phyloP scores from a whole-genome alignment of 2,329 filamentous ascomycete species.

The Verticillium longisporum region DNA sequence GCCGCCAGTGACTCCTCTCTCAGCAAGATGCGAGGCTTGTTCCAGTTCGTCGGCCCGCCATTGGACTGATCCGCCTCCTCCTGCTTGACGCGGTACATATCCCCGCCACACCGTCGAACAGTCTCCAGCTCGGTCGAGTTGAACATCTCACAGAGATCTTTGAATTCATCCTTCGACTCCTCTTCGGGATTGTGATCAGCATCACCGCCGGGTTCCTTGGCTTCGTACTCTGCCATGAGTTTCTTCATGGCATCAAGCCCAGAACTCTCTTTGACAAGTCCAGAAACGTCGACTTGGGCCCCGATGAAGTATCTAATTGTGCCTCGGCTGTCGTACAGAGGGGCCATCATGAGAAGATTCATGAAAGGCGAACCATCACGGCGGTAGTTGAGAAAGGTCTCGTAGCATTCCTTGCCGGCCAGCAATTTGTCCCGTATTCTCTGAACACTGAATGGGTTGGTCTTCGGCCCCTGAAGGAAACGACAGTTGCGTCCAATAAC shows the following conservation, averaged over 20 bases:
- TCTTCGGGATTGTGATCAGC: conserved; percentile 7
- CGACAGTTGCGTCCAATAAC: conserved; percentile 71
- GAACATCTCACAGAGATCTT: conserved; percentile 62
- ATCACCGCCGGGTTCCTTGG: conserved; percentile 18
- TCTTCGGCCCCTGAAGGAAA: conserved; percentile 70
- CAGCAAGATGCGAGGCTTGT: conserved; percentile 32
- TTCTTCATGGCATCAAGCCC: conserved; percentile 56
- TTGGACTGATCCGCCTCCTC: conserved; percentile 25
- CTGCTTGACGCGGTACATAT: conserved; percentile 46
- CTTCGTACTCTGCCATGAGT: conserved; percentile 30
- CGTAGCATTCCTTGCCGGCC: conserved; percentile 62
- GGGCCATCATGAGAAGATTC: conserved; percentile 70
- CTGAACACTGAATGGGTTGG: conserved; percentile 54
- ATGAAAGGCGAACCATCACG: conserved; percentile 73
- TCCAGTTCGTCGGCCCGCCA: conserved; percentile 21
- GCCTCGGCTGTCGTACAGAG: conserved; percentile 61
- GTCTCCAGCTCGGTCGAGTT: conserved; percentile 60
- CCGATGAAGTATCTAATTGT: conserved; percentile 62
- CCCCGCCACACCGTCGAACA: conserved; percentile 55
- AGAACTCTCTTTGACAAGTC: conserved; percentile 58
- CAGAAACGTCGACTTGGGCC: conserved; percentile 65
- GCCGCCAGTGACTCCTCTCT: conserved; percentile 23
- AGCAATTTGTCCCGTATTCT: conserved; percentile 55
- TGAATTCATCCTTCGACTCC: conserved; percentile 53
- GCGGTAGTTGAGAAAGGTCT: conserved; percentile 71